Evolutionary conservation across 345 rosid genomes (phyloP).

Genomic region (Ceriops tagal): DNA sequence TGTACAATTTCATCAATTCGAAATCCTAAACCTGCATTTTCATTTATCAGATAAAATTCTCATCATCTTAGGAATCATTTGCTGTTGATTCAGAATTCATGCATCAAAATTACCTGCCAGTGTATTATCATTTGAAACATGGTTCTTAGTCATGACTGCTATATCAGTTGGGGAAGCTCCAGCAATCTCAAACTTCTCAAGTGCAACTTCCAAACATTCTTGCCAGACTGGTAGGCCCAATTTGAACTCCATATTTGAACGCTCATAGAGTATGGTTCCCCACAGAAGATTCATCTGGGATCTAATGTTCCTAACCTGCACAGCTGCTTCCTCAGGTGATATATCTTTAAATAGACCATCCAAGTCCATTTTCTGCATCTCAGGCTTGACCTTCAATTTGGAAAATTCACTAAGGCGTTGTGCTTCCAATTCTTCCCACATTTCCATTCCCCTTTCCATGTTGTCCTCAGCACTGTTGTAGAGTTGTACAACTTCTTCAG

Average conservation of each 20-base stretch:
- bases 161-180: constrained; percentile 64
- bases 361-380: constrained; percentile 28
- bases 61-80: constrained; percentile 12
- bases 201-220: constrained; percentile 67
- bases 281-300: constrained; percentile 69
- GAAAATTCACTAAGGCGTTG: constrained; percentile 24
- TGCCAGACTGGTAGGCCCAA: constrained; percentile 66
- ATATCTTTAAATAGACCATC: constrained; percentile 44
- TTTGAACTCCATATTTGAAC: constrained; percentile 79
- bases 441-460: constrained; percentile 63
- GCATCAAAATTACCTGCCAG: constrained; percentile 44
- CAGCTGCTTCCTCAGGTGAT: constrained; percentile 47
- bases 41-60: constrained; percentile 10
- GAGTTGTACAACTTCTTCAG: constrained; percentile 43
- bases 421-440: constrained; percentile 56
- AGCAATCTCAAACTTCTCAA: constrained; percentile 73
- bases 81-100: not conserved
- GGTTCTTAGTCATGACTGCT: constrained; percentile 56
- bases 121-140: constrained; percentile 48
- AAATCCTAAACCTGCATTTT: constrained; percentile 53
- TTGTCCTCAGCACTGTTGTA: constrained; percentile 70
- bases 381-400: constrained; percentile 15
- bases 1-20: constrained; percentile 66
- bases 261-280: constrained; percentile 81
- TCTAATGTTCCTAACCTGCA: constrained; percentile 39